Conservation (phyloP, 371 early-diverging fungal species). For the Lichtheimia ornata region DNA sequence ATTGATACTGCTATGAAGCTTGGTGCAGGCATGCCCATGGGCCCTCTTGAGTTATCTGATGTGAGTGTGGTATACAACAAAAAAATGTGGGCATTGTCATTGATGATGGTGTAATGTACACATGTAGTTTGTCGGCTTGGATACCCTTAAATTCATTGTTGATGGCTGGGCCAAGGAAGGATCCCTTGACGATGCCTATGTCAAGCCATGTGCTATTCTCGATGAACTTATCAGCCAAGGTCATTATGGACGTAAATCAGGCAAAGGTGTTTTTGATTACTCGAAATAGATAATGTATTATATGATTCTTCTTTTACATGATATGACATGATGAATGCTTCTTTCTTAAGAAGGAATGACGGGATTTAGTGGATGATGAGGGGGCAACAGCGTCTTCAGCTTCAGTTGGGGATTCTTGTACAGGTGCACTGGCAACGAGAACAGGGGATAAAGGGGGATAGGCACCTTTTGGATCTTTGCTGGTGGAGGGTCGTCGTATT, state of each 20-base stretch:
- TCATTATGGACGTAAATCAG: constrained; percentile 86
- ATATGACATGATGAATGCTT: constrained; percentile 3
- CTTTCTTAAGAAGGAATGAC: background rate
- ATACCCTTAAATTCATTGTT: constrained; percentile 92
- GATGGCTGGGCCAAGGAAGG: constrained; percentile 87
- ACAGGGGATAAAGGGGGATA: too few relatives aligned
- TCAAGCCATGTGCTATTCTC: constrained; percentile 67
- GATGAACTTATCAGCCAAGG: constrained; percentile 79
- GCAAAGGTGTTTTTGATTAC: constrained; percentile 90
- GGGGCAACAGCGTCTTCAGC: background rate
- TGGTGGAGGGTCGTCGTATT: constrained; percentile 2
- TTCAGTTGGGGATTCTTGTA: too few relatives aligned
- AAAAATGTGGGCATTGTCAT: background rate
- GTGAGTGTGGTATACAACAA: constrained; percentile 41
- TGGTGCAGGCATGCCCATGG: constrained; percentile 98
- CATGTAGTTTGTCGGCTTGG: constrained; percentile 91
- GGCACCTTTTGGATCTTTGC: background rate
- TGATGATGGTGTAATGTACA: too few relatives aligned
- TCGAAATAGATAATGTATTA: constrained; percentile 19
- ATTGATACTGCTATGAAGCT: constrained; percentile 97
- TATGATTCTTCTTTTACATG: constrained; percentile 1
- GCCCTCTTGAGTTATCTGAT: constrained; percentile 93
- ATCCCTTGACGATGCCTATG: constrained; percentile 70
- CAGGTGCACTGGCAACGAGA: too few relatives aligned
- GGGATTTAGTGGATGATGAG: constrained; percentile 1